Conservation (phyloP, 2,329 filamentous ascomycete genomes). For the Verticillium tricorpus region DNA sequence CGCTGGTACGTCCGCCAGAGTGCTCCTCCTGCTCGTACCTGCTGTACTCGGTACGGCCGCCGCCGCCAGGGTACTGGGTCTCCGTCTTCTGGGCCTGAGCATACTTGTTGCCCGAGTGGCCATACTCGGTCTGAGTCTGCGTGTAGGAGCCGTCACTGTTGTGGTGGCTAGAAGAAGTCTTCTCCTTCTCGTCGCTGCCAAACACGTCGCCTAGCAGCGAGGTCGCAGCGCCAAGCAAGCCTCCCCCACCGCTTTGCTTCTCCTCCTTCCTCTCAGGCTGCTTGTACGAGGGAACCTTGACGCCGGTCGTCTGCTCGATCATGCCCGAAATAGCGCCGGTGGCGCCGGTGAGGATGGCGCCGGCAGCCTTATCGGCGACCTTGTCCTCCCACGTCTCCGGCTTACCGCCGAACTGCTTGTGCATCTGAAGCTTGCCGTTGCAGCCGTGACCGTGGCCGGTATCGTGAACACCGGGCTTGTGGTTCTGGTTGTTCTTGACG, state of each 20-base stretch:
- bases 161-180: conserved; percentile 37
- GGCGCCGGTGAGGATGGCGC: conserved; percentile 53
- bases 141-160: conserved; percentile 57
- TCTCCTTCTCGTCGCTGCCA: conserved; percentile 47
- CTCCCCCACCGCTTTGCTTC: conserved; percentile 59
- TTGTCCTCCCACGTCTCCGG: conserved; percentile 48
- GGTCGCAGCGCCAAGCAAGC: conserved; percentile 65
- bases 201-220: conserved; percentile 62
- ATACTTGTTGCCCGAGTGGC: conserved; percentile 51
- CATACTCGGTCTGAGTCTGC: conserved; percentile 58
- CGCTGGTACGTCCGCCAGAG: conserved; percentile 31
- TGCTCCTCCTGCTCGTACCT: conserved; percentile 55
- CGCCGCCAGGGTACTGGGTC: conserved; percentile 54
- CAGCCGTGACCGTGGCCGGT: conserved; percentile 84
- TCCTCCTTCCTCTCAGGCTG: conserved; percentile 34
- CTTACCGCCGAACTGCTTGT: conserved; percentile 51
- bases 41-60: conserved; percentile 54
- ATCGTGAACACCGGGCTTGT: conserved; percentile 80
- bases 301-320: conserved; percentile 41
- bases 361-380: conserved; percentile 52
- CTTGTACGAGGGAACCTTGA: conserved; percentile 28
- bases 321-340: conserved; percentile 46
- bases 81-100: conserved; percentile 57
- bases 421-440: conserved; percentile 71
- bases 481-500: conserved; percentile 73